These are phyloP conservation scores for Penicillium sp. DNA, from an alignment of 2,329 filamentous ascomycete genomes.

Conservation along the genomic window DNA sequence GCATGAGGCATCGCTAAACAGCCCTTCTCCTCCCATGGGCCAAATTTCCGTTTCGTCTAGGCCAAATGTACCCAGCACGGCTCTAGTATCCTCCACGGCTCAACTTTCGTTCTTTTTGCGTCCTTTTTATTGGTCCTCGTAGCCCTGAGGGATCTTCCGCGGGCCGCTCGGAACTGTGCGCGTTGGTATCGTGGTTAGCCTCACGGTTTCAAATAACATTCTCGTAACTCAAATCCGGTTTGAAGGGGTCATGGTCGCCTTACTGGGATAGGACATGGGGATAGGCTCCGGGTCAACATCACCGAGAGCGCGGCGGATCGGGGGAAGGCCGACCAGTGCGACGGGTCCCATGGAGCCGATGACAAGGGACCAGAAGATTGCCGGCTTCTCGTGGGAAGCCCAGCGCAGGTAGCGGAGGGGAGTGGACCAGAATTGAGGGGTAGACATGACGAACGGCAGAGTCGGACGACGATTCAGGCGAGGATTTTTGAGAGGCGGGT, in stretches of 20 bases:
- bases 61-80: conserved; percentile 2
- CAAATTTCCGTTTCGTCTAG: conserved; percentile 3
- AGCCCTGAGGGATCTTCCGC: conserved; percentile 47
- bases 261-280: conserved; percentile 91
- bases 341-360: conserved; percentile 73
- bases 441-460: conserved; percentile 43
- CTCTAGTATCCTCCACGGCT: conserved; percentile 8
- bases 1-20: conserved; percentile 7
- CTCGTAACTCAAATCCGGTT: not conserved
- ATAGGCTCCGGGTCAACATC: conserved; percentile 70
- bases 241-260: conserved; percentile 41
- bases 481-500: conserved; percentile 21
- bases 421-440: conserved; percentile 77
- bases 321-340: conserved; percentile 68
- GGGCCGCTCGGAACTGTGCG: conserved; percentile 46
- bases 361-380: conserved; percentile 82
- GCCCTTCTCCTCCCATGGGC: conserved; percentile 3
- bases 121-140: conserved; percentile 43
- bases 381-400: conserved; percentile 83
- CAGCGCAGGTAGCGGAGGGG: conserved; percentile 85
- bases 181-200: conserved; percentile 12
- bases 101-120: conserved; percentile 6
- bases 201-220: not conserved
- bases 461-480: conserved; percentile 19
- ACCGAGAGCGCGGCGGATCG: conserved; percentile 69